Evolutionary conservation across 768 basidiomycete species (phyloP).

Genomic region (Collybiopsis luxurians): DNA sequence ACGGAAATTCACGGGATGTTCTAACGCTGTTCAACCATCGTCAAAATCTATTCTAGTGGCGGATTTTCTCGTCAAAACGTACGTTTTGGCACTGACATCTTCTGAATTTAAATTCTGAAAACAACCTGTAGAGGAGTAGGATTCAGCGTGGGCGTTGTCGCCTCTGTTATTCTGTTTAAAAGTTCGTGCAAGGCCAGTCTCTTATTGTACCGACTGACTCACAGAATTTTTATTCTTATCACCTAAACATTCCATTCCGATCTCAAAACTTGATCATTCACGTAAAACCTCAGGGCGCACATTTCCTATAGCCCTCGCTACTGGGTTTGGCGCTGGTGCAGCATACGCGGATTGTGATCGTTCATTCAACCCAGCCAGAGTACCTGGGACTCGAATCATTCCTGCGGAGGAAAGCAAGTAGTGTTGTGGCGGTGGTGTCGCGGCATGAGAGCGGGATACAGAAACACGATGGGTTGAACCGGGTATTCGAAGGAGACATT

Average conservation of each 20-base stretch:
- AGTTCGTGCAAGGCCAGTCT: conserved; percentile 50
- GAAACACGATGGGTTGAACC: no score
- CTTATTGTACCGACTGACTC: background rate
- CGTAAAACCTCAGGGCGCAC: conserved; percentile 72
- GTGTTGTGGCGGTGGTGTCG: background rate
- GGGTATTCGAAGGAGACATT: no score
- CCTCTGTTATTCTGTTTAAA: conserved; percentile 88
- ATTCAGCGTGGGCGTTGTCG: conserved; percentile 84
- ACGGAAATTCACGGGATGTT: conserved; percentile 3
- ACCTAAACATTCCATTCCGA: conserved; percentile 8
- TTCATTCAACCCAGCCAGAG: conserved; percentile 86
- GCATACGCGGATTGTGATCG: conserved; percentile 93
- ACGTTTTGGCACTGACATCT: conserved; percentile 23
- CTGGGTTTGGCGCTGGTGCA: conserved; percentile 83
- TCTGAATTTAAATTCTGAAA: conserved; percentile 11
- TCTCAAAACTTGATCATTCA: no score
- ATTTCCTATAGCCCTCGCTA: conserved; percentile 86
- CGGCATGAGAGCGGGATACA: no score
- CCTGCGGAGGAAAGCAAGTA: conserved; percentile 20
- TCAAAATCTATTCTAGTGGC: conserved; percentile 44
- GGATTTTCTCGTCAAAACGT: conserved; percentile 87
- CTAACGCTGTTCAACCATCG: background rate
- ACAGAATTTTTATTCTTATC: background rate
- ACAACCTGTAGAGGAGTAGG: conserved; percentile 71
- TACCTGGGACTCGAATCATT: conserved; percentile 80